Base-by-base conservation (phyloP, 2,329 filamentous ascomycete genomes). In the Keithomyces neogunnii region DNA sequence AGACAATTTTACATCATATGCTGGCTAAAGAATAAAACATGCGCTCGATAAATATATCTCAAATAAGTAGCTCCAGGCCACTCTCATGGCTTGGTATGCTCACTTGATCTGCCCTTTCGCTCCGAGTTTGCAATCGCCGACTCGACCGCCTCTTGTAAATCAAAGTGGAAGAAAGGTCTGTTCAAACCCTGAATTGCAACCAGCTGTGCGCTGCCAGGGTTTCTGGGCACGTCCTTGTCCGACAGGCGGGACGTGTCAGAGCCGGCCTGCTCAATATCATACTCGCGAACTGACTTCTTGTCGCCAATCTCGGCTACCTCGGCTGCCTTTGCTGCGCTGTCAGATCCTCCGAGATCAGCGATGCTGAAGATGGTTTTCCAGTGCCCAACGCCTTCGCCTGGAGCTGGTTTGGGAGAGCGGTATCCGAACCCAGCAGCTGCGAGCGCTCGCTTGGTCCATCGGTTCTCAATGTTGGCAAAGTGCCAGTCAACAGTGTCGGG, bases 331-430 rank as follows among this genome's bases (percentile, higher is more conserved):
- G 65, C 60, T 1, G 86, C 87, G 19, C 85, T 89, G 51, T 84
- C 73, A 1, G 74, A 72, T 8, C 90, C 86, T 53, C 89, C 83
- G 48, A 95, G 82, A 62, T 96, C 89, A 1, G 92, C 89, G 35
- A 97, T 91, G 63, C 83, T 89, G 77, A 96, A 97, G 59, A 97
- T 91, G 28, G 89, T 88, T 69, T 89, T 91, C 67, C 66, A 69
- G 26, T 66, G 60, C 13, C 61, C 62, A 2, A 62, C 49, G 11
- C 55, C 55, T 50, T 57, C 54, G 35, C 52, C 58, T 19, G 44
- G 51, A 42, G n/a, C 55, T 10, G 50, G 61, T 51, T 35, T 60
- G 8, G 60, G 69, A 5, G 66, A 66, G 9, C 63, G 64, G 59
- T 63, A 69, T 7, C 78, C 78, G 54, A 81, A 81, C 1, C 77